Base-by-base conservation (phyloP, 495 filamentous ascomycete species). In the Lentithecium fluviatile region DNA sequence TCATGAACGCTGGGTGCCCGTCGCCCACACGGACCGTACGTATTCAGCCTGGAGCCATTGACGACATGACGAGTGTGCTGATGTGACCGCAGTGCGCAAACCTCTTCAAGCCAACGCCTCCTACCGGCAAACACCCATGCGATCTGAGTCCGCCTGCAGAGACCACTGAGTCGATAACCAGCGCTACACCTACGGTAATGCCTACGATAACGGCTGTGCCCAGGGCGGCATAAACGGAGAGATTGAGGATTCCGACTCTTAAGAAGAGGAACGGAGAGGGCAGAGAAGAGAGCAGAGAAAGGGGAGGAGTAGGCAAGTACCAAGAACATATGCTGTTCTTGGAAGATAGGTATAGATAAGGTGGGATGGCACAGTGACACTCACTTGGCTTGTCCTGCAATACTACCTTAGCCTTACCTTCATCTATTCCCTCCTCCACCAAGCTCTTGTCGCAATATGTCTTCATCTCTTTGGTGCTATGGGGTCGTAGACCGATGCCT, bases 11-110 rank as follows among this genome's bases (percentile, higher is more conserved):
- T 21, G 61, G 61, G 3, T 64, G 61, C 19, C 61, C 61, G 26
- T 45, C 37, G 15, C 54, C 54, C 12, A 64, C 61, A 12, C 26
- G 55, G 38, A 19, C 20, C 1, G 61, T 64, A 49, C 29, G 61
- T 64, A 12, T 11, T n/a, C 10, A 32, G 10, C 10, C 29, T 10
- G 4, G 4, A 32, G 29, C 29, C 29, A 10, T 32, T 32, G 29
- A n/a, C n/a, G n/a, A n/a, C n/a, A n/a, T n/a, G n/a, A n/a, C n/a
- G n/a, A n/a, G n/a, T n/a, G n/a, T n/a, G n/a, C 29, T 32, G 29
- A 32, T 3, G 4, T 32, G 29, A 32, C 3, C 29, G 26, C 17
- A 26, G 24, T 26, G n/a, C 24, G 12, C 3, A 15, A 52, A 36
- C 19, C 19, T 40, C 55, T 20, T 25, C 7, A 21, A 63, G 60